Evolutionary conservation across 2,329 filamentous ascomycete species (phyloP).

Genomic region (Ascochyta pisi): DNA sequence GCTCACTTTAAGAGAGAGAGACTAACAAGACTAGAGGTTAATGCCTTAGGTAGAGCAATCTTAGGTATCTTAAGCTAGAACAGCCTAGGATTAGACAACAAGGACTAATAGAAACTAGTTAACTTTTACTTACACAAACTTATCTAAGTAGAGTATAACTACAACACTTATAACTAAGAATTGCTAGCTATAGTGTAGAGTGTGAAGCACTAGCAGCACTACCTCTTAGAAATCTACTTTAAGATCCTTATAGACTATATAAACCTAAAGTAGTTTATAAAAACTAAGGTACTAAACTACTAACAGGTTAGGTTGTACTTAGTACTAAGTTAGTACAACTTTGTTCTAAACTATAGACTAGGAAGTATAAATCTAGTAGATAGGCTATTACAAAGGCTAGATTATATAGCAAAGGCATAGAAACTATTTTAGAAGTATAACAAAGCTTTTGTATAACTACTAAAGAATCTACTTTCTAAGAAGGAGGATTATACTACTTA

Average conservation of each 20-base stretch:
- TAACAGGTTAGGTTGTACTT: no score
- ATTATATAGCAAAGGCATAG: no score
- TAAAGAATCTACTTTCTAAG: no score
- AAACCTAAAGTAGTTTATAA: constrained; percentile 17
- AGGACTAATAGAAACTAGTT: not conserved
- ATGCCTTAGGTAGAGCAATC: not conserved
- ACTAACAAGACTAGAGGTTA: no score
- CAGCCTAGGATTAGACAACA: not conserved
- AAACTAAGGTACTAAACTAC: constrained; percentile 3
- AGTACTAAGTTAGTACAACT: no score
- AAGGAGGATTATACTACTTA: no score
- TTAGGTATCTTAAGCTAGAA: not conserved
- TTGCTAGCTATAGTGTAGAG: constrained; percentile 11
- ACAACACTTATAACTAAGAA: constrained; percentile 6
- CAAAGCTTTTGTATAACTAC: no score
- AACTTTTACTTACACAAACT: constrained; percentile 3
- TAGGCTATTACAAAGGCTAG: no score
- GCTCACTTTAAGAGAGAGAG: no score
- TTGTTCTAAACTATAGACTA: no score
- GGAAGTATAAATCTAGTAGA: no score
- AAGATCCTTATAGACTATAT: constrained; percentile 9
- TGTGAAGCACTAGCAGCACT: constrained; percentile 8
- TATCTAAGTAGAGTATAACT: constrained; percentile 14
- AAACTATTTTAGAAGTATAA: no score
- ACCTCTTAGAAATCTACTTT: constrained; percentile 6